phyloP scores from a whole-genome alignment of 1,284 basidiomycete species.

The Ustilago lituana region DNA sequence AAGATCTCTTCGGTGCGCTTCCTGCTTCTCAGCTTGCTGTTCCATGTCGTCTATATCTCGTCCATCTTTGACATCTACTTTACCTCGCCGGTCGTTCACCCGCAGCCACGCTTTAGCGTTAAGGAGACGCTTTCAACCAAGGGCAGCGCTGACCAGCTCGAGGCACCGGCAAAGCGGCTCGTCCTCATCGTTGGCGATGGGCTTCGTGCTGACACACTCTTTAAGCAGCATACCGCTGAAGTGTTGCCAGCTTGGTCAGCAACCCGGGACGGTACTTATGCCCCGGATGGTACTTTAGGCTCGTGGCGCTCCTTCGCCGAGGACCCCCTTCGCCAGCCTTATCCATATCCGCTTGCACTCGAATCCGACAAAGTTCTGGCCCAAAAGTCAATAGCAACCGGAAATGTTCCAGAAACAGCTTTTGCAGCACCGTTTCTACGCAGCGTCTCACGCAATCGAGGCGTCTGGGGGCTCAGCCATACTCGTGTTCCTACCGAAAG shows the following conservation, averaged over 20 bases:
- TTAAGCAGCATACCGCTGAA: slow-evolving; percentile 68
- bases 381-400: neutral
- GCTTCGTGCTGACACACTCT: slow-evolving; percentile 82
- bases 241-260: slow-evolving; percentile 49
- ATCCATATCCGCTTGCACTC: slow-evolving; percentile 31
- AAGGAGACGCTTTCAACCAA: slow-evolving; percentile 9
- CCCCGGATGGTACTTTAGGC: slow-evolving; percentile 9
- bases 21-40: slow-evolving; percentile 69
- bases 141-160: slow-evolving; percentile 6
- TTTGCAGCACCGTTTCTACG: slow-evolving; percentile 79
- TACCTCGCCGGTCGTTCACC: slow-evolving; percentile 70
- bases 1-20: slow-evolving; percentile 69
- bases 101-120: slow-evolving; percentile 48
- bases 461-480: slow-evolving; percentile 84
- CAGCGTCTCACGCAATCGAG: slow-evolving; percentile 73
- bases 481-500: slow-evolving; percentile 89
- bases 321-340: slow-evolving; percentile 19
- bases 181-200: slow-evolving; percentile 81
- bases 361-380: slow-evolving; percentile 3
- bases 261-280: neutral
- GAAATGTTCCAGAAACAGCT: slow-evolving; percentile 10
- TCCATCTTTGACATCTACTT: slow-evolving; percentile 88
- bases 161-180: slow-evolving; percentile 75
- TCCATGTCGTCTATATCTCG: slow-evolving; percentile 57
- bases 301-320: slow-evolving; percentile 31